A percentile compares a stretch with the other conserved stretches of the same genome.
phyloP scores from a whole-genome alignment of 1,284 basidiomycete species.

The Trichosporon ovoides region DNA sequence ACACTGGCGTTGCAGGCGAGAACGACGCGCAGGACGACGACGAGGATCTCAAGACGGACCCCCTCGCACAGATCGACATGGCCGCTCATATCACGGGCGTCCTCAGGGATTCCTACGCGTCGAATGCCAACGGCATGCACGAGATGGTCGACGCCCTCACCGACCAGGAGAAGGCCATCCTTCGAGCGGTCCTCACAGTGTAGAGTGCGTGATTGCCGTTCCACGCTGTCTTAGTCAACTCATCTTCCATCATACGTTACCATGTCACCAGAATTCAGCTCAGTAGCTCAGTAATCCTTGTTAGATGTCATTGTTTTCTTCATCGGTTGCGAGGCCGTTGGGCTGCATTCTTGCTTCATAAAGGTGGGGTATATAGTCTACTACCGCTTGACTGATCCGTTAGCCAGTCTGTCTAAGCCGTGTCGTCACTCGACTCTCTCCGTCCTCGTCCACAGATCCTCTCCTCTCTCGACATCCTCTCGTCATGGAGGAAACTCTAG shows the following conservation, averaged over 20 bases:
- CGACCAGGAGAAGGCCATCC: slow-evolving; percentile 63
- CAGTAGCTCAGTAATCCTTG: neutral
- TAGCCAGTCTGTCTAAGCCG: slow-evolving; percentile 1
- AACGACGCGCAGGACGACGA: slow-evolving; percentile 73
- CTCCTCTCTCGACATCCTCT: neutral
- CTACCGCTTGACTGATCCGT: slow-evolving; percentile 5
- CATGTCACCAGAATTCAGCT: neutral
- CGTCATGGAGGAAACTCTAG: neutral
- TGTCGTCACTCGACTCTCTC: neutral
- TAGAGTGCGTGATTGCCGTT: neutral
- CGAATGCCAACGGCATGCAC: slow-evolving; percentile 63
- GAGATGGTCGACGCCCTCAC: slow-evolving; percentile 61
- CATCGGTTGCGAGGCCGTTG: neutral
- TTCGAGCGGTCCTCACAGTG: slow-evolving; percentile 56
- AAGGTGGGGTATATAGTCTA: slow-evolving; percentile 1
- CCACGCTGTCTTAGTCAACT: neutral
- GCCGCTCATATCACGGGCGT: slow-evolving; percentile 52
- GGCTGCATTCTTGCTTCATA: slow-evolving; percentile 5
- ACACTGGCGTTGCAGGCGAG: slow-evolving; percentile 64
- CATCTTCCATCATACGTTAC: neutral
- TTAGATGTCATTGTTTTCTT: neutral
- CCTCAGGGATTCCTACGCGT: slow-evolving; percentile 62
- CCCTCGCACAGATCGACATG: slow-evolving; percentile 82
- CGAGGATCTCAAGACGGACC: slow-evolving; percentile 80
- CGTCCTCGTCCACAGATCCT: neutral